These are phyloP conservation scores for Candida stauntonica DNA, from an alignment of 805 yeast species.

Conservation along the genomic window DNA sequence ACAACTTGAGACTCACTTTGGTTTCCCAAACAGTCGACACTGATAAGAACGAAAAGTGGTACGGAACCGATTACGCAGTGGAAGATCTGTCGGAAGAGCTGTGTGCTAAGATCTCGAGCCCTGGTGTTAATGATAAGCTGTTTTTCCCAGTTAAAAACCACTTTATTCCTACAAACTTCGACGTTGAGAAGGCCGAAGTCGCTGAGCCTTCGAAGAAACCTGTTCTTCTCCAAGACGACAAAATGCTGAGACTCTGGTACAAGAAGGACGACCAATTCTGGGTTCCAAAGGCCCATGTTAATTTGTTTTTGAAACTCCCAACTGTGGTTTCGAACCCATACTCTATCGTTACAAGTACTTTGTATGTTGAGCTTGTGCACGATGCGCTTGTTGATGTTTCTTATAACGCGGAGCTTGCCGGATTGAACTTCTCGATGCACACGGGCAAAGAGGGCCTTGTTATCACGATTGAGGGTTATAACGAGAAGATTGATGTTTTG, in stretches of 20 bases:
- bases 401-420: constrained; percentile 83
- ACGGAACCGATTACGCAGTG: constrained; percentile 75
- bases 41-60: constrained; percentile 70
- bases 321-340: constrained; percentile 54
- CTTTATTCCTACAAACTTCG: constrained; percentile 77
- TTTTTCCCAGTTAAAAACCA: constrained; percentile 71
- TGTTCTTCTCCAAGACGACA: constrained; percentile 47
- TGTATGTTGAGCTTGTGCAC: constrained; percentile 66
- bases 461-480: constrained; percentile 71
- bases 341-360: constrained; percentile 50
- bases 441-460: constrained; percentile 68
- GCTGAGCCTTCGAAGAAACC: constrained; percentile 48
- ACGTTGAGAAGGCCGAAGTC: constrained; percentile 43
- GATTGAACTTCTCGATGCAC: constrained; percentile 54
- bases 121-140: constrained; percentile 33
- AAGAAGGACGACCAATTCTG: constrained; percentile 86
- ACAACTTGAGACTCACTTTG: constrained; percentile 57
- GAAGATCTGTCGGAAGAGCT: constrained; percentile 41
- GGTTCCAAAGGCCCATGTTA: constrained; percentile 80
- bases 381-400: constrained; percentile 73
- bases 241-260: constrained; percentile 67
- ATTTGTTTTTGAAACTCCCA: constrained; percentile 62
- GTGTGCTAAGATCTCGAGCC: constrained; percentile 29
- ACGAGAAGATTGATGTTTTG: constrained; percentile 69
- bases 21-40: constrained; percentile 49